Conservation (phyloP, 2,329 filamentous ascomycete species). For the Ceratocystiopsis minuta region DNA sequence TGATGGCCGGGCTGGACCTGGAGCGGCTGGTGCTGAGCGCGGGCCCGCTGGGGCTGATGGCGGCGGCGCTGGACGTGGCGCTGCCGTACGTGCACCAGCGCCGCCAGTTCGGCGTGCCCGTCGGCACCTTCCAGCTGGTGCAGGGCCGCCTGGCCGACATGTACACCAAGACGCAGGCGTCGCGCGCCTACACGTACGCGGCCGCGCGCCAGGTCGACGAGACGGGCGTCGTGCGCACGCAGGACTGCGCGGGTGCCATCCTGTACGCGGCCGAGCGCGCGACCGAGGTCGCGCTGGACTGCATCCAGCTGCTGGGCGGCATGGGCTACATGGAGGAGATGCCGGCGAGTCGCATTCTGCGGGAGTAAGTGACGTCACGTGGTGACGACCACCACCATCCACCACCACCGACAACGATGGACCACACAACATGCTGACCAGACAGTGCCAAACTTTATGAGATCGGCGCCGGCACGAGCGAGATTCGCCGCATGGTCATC, state of each 20-base stretch:
- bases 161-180: conserved; percentile 83
- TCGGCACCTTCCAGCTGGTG: conserved; percentile 82
- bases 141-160: conserved; percentile 92
- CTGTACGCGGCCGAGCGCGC: conserved; percentile 83
- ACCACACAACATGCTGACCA: not conserved
- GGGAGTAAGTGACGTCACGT: conserved; percentile 47
- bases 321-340: conserved; percentile 97
- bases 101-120: conserved; percentile 71
- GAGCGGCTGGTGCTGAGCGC: conserved; percentile 84
- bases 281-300: conserved; percentile 71
- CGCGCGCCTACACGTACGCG: conserved; percentile 70
- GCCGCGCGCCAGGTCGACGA: conserved; percentile 71
- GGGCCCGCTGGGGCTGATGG: conserved; percentile 87
- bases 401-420: too few relatives aligned
- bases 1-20: conserved; percentile 93
- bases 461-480: conserved; percentile 90
- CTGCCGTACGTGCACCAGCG: conserved; percentile 80
- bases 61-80: conserved; percentile 67
- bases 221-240: conserved; percentile 52
- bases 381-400: too few relatives aligned
- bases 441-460: conserved; percentile 63
- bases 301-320: conserved; percentile 80
- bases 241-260: conserved; percentile 90
- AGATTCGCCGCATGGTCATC: conserved; percentile 87
- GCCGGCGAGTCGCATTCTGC: conserved; percentile 65